These are phyloP conservation scores for Calonectria pseudoturangicola DNA, from an alignment of 2,329 filamentous ascomycete species.

Conservation along the genomic window DNA sequence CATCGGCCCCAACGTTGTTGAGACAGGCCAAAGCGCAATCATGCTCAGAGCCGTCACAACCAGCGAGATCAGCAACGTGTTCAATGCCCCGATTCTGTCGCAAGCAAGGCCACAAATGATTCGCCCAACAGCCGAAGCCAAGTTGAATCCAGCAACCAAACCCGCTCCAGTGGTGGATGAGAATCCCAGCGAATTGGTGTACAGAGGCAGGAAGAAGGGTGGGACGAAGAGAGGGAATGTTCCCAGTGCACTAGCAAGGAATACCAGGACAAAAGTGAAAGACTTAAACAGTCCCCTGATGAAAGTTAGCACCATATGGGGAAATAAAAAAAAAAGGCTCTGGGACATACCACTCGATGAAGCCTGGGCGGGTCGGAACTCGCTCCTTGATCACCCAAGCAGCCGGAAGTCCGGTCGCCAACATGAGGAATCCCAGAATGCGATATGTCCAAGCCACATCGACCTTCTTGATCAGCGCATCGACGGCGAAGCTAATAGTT, in stretches of 20 bases:
- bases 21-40: conserved; percentile 76
- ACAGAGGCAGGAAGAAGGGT: conserved; percentile 76
- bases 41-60: conserved; percentile 73
- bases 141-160: conserved; percentile 76
- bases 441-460: conserved; percentile 70
- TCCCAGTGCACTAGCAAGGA: conserved; percentile 72
- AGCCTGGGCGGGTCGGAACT: conserved; percentile 43
- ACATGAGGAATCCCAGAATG: conserved; percentile 69
- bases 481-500: conserved; percentile 68
- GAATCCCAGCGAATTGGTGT: conserved; percentile 71
- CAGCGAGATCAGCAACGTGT: conserved; percentile 70
- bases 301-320: conserved; percentile 26
- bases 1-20: conserved; percentile 70
- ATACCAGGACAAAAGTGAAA: conserved; percentile 69
- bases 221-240: conserved; percentile 77
- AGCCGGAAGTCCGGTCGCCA: conserved; percentile 72
- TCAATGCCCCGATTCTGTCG: conserved; percentile 72
- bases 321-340: background rate
- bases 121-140: conserved; percentile 74
- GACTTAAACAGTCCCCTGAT: conserved; percentile 70
- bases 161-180: conserved; percentile 70
- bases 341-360: conserved; percentile 67
- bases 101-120: conserved; percentile 71
- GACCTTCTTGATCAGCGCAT: conserved; percentile 65
- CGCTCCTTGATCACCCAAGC: conserved; percentile 71